Conservation (phyloP, 169 alveolate species). For the Plasmodium berghei region DNA sequence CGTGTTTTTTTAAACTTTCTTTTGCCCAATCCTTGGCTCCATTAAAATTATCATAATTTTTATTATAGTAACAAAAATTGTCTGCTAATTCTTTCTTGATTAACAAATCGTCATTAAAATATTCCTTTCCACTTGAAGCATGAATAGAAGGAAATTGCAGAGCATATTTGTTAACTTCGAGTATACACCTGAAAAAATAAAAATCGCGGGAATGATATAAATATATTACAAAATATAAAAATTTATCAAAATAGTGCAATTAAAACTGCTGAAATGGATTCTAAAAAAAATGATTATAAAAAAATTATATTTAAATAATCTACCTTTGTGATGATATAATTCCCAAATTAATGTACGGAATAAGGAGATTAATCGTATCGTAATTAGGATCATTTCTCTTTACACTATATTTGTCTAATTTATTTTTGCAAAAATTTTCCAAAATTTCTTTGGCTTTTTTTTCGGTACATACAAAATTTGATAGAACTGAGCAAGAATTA, state of each 20-base stretch:
- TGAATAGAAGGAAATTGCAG: constrained; percentile 31
- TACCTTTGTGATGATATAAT: constrained; percentile 60
- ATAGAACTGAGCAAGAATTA: constrained; percentile 14
- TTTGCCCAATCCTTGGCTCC: constrained; percentile 89
- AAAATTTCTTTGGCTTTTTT: constrained; percentile 36
- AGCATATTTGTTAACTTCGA: constrained; percentile 31
- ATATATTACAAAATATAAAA: background rate
- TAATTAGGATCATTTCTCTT: constrained; percentile 57
- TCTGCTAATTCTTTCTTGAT: constrained; percentile 81
- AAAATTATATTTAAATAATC: background rate
- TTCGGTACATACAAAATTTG: constrained; percentile 50
- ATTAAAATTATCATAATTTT: constrained; percentile 79
- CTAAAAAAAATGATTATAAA: background rate
- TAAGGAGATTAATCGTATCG: constrained; percentile 6
- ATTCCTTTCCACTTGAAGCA: constrained; percentile 25
- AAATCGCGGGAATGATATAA: constrained; percentile 1
- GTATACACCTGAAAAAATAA: constrained; percentile 28
- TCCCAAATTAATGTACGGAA: constrained; percentile 48
- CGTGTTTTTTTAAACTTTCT: constrained; percentile 81
- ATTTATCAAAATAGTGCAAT: background rate
- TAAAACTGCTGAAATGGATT: background rate
- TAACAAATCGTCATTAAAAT: constrained; percentile 45
- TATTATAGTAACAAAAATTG: constrained; percentile 84
- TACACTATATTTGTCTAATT: constrained; percentile 31
- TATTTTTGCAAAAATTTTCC: constrained; percentile 21